These are phyloP conservation scores for Coemansia sp. DNA, from an alignment of 192 early-diverging fungal species.

Conservation along the genomic window DNA sequence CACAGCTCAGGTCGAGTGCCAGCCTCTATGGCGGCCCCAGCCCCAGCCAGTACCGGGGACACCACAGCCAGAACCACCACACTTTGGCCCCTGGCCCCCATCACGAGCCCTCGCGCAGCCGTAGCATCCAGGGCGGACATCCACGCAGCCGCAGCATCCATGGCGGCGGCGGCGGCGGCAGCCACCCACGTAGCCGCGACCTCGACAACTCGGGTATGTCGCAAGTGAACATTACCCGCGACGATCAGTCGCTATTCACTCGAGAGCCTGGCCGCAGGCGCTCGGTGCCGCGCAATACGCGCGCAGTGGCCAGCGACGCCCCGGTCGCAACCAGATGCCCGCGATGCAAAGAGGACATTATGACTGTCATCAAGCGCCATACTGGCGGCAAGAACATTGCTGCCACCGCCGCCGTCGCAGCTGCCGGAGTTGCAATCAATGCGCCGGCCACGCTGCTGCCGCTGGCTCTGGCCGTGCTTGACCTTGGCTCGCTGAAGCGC, in stretches of 20 bases:
- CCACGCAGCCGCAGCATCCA: background rate
- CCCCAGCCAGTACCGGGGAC: no score
- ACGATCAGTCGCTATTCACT: constrained; percentile 31
- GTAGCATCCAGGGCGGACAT: background rate
- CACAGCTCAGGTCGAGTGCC: no score
- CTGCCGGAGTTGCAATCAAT: constrained; percentile 32
- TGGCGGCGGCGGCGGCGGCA: background rate
- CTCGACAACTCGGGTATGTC: background rate
- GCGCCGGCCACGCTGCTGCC: constrained; percentile 33
- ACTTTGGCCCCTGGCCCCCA: no score
- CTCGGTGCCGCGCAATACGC: constrained; percentile 21
- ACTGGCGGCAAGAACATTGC: constrained; percentile 38
- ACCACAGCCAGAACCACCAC: no score
- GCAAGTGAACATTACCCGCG: constrained; percentile 20
- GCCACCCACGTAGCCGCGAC: constrained; percentile 1
- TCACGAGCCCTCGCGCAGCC: background rate
- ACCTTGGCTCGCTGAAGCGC: constrained; percentile 34
- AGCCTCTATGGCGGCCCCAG: no score
- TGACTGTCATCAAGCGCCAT: constrained; percentile 33
- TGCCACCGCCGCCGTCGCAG: constrained; percentile 28
- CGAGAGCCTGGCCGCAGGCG: constrained; percentile 9
- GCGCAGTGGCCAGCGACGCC: constrained; percentile 12
- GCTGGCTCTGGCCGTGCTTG: constrained; percentile 36
- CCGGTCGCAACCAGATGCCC: constrained; percentile 30
- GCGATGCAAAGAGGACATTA: constrained; percentile 17